Base-by-base conservation (phyloP, 129 eudicot species). In the Tanacetum coccineum region DNA sequence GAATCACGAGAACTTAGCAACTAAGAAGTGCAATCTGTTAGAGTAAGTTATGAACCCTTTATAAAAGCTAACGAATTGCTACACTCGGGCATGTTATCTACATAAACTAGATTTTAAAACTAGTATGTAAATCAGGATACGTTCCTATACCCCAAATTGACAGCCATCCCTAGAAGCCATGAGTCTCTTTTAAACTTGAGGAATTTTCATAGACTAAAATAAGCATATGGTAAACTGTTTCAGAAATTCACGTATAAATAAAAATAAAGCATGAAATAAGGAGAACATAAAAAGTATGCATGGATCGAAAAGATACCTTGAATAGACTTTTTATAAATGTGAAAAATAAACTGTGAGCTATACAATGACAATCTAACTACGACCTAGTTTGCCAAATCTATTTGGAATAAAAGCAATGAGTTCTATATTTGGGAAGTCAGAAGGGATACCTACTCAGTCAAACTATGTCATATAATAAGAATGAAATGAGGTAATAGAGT, bases 381-480 rank as follows among this genome's bases (percentile, higher is more conserved):
- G 53, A 65, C 67, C 78, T 78, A 60, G 17, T 13, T 6, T 36
- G 40, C 40, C 40, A 6, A 36, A 36, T 6, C 40, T 36, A 36
- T 36, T 6, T 36, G 40, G 9, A 5, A 36, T 36, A 36, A 28
- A 48, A 14, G 59, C 46, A 46, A 62, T 66, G 44, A 60, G 13
- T 32, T 64, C 70, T 68, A 74, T 63, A 59, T 45, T 57, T 62
- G 69, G 68, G 70, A 47, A 64, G 80, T 67, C 63, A 70, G 73
- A 44, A 47, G 71, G 70, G 51, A 71, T 63, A 51, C 78, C 78
- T 64, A 78, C 68, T 50, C 44, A 74, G 76, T 74, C 74, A 78
- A 71, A 66, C 76, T 74, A 77, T 67, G 72, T 71, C 73, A 55
- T 80, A 74, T 80, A 84, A 79, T 67, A 70, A 82, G 64, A 55